Evolutionary conservation across 768 basidiomycete genomes (phyloP).

Genomic region (Leccinum barrowsii): DNA sequence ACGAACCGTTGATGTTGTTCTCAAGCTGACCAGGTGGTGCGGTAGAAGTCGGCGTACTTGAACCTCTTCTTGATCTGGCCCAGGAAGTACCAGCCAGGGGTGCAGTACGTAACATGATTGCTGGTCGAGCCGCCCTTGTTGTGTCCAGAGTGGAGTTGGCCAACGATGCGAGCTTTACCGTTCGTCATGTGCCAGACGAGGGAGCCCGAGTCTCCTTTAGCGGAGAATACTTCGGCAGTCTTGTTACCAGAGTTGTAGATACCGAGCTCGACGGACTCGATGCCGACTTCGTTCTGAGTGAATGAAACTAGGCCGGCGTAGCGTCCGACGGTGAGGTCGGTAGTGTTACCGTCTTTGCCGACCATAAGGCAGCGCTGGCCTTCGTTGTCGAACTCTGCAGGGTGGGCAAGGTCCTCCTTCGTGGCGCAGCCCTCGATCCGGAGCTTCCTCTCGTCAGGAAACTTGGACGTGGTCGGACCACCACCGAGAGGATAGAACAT

Average conservation of each 20-base stretch:
- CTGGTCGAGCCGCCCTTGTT: background rate
- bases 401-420: background rate
- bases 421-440: background rate
- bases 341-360: background rate
- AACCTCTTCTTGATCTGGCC: background rate
- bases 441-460: background rate
- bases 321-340: background rate
- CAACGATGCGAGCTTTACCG: background rate
- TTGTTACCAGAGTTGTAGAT: background rate
- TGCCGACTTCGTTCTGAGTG: background rate
- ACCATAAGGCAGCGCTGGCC: background rate
- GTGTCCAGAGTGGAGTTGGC: background rate
- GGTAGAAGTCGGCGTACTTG: background rate
- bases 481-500: background rate
- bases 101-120: background rate
- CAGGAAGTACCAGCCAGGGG: background rate
- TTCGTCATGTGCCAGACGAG: background rate
- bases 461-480: background rate
- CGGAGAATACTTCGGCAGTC: background rate
- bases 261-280: background rate
- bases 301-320: background rate
- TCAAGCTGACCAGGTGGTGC: background rate
- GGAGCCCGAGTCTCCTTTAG: background rate
- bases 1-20: background rate
- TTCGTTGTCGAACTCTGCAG: background rate